Conservation (phyloP, 2,329 filamentous ascomycete genomes). For the Ophiostoma australiae region DNA sequence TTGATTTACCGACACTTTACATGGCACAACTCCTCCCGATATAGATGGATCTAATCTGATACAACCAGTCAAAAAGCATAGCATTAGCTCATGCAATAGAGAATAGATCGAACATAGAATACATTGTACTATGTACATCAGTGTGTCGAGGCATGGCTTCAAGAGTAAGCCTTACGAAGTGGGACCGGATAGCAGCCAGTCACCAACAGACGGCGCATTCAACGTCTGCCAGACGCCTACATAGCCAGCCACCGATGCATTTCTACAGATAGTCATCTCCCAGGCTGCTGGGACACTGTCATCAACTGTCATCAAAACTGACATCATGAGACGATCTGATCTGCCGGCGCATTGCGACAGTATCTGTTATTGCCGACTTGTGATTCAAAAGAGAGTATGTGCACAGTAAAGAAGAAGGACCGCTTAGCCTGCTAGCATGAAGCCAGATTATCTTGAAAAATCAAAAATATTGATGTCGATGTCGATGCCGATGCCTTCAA, state of each 20-base stretch:
- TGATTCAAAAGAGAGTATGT: not conserved
- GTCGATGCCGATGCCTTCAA: not conserved
- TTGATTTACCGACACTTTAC: too few relatives aligned
- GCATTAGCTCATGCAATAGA: too few relatives aligned
- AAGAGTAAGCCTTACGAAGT: not conserved
- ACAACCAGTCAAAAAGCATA: too few relatives aligned
- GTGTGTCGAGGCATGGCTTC: not conserved
- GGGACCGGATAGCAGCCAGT: not conserved
- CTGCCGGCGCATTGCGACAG: not conserved
- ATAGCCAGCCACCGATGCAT: too few relatives aligned
- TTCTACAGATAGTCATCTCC: too few relatives aligned
- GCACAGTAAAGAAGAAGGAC: not conserved
- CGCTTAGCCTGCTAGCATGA: not conserved
- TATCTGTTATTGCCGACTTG: too few relatives aligned
- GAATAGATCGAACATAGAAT: not conserved
- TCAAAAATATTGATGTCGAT: not conserved
- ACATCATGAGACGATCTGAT: constrained; percentile 2
- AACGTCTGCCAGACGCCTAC: not conserved
- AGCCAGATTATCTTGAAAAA: not conserved
- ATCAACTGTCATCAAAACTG: not conserved
- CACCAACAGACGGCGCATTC: not conserved
- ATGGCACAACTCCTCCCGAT: too few relatives aligned
- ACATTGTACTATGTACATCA: too few relatives aligned
- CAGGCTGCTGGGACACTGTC: not conserved
- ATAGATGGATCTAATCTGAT: too few relatives aligned